phyloP scores from a whole-genome alignment of 176 grass and related monocot species.

The Avena insularis region DNA sequence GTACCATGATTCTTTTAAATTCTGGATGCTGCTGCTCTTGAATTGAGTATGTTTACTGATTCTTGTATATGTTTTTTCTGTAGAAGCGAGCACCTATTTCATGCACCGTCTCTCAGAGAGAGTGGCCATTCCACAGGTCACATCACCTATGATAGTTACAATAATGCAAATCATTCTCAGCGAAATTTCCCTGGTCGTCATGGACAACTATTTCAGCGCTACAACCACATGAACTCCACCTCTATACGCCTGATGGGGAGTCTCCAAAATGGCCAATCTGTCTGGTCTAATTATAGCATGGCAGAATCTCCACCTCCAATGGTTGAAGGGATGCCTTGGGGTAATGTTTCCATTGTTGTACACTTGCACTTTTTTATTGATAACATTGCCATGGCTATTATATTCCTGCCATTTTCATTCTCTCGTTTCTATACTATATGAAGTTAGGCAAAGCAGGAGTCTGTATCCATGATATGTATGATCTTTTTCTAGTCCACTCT shows the following conservation, averaged over 20 bases:
- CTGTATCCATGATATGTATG: slow-evolving; percentile 5
- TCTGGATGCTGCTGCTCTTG: slow-evolving; percentile 2
- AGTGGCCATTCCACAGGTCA: slow-evolving; percentile 47
- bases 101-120: slow-evolving; percentile 55
- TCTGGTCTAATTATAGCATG: slow-evolving; percentile 60
- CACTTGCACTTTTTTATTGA: slow-evolving; percentile 26
- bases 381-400: slow-evolving; percentile 27
- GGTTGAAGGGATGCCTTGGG: slow-evolving; percentile 71
- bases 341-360: slow-evolving; percentile 54
- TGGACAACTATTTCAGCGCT: slow-evolving; percentile 71
- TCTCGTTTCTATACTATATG: slow-evolving; percentile 8
- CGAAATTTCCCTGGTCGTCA: slow-evolving; percentile 45
- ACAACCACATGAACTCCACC: slow-evolving; percentile 59
- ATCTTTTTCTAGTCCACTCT: slow-evolving; percentile 7
- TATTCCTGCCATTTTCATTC: slow-evolving; percentile 12
- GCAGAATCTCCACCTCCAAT: slow-evolving; percentile 60
- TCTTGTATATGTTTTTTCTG: slow-evolving; percentile 41
- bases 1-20: not conserved
- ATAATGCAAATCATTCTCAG: slow-evolving; percentile 53
- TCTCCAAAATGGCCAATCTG: slow-evolving; percentile 59
- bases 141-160: slow-evolving; percentile 46
- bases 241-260: slow-evolving; percentile 51
- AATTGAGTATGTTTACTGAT: slow-evolving; percentile 31
- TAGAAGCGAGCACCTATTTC: slow-evolving; percentile 51
- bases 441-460: slow-evolving; percentile 24